Evolutionary conservation across 2,329 filamentous ascomycete species (phyloP).

Genomic region (Fusarium pininemorale): DNA sequence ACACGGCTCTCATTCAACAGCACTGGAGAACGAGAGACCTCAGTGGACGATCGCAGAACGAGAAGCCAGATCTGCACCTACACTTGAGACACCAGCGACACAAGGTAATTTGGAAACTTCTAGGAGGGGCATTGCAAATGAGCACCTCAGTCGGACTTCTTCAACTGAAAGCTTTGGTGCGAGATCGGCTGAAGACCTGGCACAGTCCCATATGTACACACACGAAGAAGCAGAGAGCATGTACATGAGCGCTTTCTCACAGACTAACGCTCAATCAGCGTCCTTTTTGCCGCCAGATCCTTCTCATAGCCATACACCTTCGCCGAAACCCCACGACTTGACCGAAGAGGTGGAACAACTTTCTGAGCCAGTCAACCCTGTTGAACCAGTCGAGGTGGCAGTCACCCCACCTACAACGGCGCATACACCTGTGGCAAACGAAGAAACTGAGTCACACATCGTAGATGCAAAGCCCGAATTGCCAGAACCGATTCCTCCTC

Average conservation of each 20-base stretch:
- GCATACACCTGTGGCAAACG: background rate
- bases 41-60: conserved; percentile 34
- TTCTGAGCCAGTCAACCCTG: background rate
- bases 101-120: conserved; percentile 15
- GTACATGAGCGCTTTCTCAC: conserved; percentile 80
- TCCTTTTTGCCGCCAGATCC: background rate
- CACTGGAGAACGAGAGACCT: conserved; percentile 27
- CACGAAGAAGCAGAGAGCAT: conserved; percentile 86
- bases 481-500: background rate
- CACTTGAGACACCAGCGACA: conserved; percentile 33
- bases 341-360: background rate
- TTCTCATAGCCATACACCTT: conserved; percentile 14
- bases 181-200: conserved; percentile 58
- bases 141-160: conserved; percentile 19
- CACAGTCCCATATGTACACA: conserved; percentile 75
- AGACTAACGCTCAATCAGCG: conserved; percentile 47
- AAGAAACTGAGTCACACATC: background rate
- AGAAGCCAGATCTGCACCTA: conserved; percentile 31
- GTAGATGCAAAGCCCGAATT: background rate
- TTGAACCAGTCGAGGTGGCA: background rate
- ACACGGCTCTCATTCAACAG: conserved; percentile 28
- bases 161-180: conserved; percentile 26
- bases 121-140: background rate
- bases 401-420: background rate
- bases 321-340: background rate